Evolutionary conservation across 2,329 filamentous ascomycete genomes (phyloP), one percentile per base, ranked within the genome.

Genomic region (Ophiocordyceps robertsii): DNA sequence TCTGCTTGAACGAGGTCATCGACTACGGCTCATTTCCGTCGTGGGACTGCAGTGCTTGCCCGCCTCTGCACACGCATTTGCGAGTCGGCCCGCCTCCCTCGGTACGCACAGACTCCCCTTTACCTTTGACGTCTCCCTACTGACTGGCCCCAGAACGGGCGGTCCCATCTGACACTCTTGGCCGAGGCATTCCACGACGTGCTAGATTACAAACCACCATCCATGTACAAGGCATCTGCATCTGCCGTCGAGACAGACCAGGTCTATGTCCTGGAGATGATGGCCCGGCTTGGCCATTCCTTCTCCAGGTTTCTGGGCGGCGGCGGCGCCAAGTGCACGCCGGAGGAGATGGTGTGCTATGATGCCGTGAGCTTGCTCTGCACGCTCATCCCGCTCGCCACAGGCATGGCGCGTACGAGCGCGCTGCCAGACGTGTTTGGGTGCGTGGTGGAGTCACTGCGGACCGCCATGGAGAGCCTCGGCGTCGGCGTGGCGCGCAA

Each of bases 21-120:
- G 72, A 77, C 53, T 72, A 73, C 38, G 68, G 68, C 1, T 69
- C 70, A 0, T 66, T 77, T 39, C 68, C 72, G 0, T 65, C 65
- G 14, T 65, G 72, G 46, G 65, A 67, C 36, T 65, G 60, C 33
- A 56, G 55, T 14, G 51, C 57, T 16, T 55, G 54, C 1, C 48
- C 56, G 1, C 59, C 68, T 0, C 56, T 74, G 2, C 61, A 70
- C 36, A 55, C 68, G 12, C 56, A 65, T 2, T 55, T 77, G 6
- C 58, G 65, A n/a, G 53, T 73, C 19, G 75, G 74, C 0, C 73
- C 75, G 3, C 57, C 60, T 1, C 65, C 68, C 33, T 72, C 72
- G 12, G 73, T 77, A 59, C 40, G 66, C 9, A 10, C 30, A 10
- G 10, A 14, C 56, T 29, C 16, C 13, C 9, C 13, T 29, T 6